Percentiles rank a stretch among this genome's conserved stretches.
phyloP scores from a whole-genome alignment of 805 yeast genomes.

The Kazachstania psychrophila region DNA sequence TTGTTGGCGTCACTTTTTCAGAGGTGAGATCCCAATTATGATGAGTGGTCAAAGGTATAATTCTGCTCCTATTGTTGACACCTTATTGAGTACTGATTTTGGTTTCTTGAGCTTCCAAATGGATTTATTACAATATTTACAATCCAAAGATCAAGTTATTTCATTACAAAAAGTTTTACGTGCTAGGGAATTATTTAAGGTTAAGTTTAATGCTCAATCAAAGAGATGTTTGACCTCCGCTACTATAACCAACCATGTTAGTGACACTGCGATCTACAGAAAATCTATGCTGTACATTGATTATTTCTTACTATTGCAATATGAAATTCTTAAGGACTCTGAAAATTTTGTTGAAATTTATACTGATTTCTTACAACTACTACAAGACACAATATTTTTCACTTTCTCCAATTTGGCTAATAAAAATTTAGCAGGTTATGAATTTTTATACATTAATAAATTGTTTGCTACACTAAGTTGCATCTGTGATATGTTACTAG shows the following conservation, averaged over 20 bases:
- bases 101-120: constrained; percentile 16
- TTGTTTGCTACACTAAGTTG: constrained; percentile 19
- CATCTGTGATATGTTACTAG: constrained; percentile 20
- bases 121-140: constrained; percentile 22
- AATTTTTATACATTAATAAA: constrained; percentile 23
- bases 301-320: constrained; percentile 21
- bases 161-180: constrained; percentile 16
- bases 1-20: constrained; percentile 23
- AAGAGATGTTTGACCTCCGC: constrained; percentile 20
- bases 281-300: constrained; percentile 18
- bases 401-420: constrained; percentile 27
- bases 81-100: constrained; percentile 16
- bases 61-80: constrained; percentile 20
- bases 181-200: constrained; percentile 13
- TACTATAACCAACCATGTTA: constrained; percentile 18
- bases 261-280: constrained; percentile 24
- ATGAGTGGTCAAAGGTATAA: constrained; percentile 7
- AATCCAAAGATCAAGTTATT: constrained; percentile 17
- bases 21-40: constrained; percentile 23
- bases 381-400: constrained; percentile 25
- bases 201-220: constrained; percentile 14
- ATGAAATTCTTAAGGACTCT: constrained; percentile 15
- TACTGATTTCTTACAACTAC: constrained; percentile 19
- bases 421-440: constrained; percentile 25
- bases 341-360: constrained; percentile 14